Base-by-base conservation (phyloP, 257 asterid species). In the Salvia splendens region DNA sequence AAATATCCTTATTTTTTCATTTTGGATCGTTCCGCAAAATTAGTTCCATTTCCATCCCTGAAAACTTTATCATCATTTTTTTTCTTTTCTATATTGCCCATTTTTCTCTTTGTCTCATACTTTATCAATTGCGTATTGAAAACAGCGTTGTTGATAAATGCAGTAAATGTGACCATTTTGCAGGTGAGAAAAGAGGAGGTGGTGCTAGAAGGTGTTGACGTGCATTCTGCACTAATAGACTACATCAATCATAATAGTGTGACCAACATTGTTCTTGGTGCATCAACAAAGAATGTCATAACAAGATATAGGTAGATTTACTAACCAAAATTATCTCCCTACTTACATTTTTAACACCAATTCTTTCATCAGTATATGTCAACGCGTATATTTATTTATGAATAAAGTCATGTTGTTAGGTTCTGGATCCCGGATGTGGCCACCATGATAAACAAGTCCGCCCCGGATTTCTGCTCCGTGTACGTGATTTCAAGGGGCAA, bases 401-500 rank as follows among this genome's bases (percentile, higher is more conserved):
- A 28, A 10, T 10, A 17, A 17, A 32, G 12, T 50, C 12, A 5
- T 15, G 8, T 28, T 54, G 12, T 12, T 30, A 54, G 83, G 81
- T 82, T 86, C 65, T 85, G 87, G 91, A 68, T 72, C 43, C 68
- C 68, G 14, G 95, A 85, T 69, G 80, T 86, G 69, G 84, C 96
- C 61, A 82, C 95, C 40, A 30, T 79, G 64, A 71, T 88, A 58
- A 86, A 83, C 82, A 91, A 83, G 77, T 73, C 78, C 8, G 97
- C 95, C 15, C 97, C 95, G 0, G 92, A 84, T 35, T 88, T 77
- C 60, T 88, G 96, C 67, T 84, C 97, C 0, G 88, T 88, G 7
- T 85, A 86, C 59, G 91, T 91, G 9, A 83, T 91, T 46, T 42
- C 85, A 2, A 85, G 78, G 50, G 96, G 89, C 57, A 86, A 83